Base-by-base conservation (phyloP, 371 early-diverging fungal genomes). In the Circinella umbellata region DNA sequence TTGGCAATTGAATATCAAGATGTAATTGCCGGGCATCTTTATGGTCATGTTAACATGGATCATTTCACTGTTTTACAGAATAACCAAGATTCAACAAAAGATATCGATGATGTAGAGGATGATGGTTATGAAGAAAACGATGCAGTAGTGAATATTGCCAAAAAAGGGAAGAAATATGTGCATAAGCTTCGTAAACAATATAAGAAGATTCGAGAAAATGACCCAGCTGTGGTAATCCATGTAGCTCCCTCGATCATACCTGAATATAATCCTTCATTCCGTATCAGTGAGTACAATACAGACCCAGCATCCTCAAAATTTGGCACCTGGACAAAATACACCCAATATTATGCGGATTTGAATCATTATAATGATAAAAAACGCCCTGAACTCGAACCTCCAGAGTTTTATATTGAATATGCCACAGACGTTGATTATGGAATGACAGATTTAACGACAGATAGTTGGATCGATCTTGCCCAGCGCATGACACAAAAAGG, bases 31-130 rank as follows among this genome's bases (percentile, higher is more conserved):
- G 90, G 88, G 27, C 91, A 92, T 76, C 70, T 93, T 67, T 92
- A 83, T 69, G 94, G 94, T 6, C 94, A 94, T 75, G 86, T 87
- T 73, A 94, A 94, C 73, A 82, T 86, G 66, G 93, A 94, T 68
- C 86, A 89, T 63, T 90, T 92, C 47, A 70, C 68, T 27, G 18
- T 74, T 0, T 65, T 77, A 4, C 55, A 59, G 61, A 61, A 60
- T 15, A 34, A 51, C 4, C 13, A 36, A 34, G 63, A 63, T 5
- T 6, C 60, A 1, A 15, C 62, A 39, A 37, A 63, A 2, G 64
- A 42, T 54, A 14, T 15, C 34, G n/a, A 49, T 11, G 18, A 27
- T 55, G 47, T 64, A 1, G 73, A 72, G 10, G 34, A 53, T 27
- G 27, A 27, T 27, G 27, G 27, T 27, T 27, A 27, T 2, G 27